Evolutionary conservation across 768 basidiomycete genomes (phyloP).

Genomic region (Boletus insuetus): DNA sequence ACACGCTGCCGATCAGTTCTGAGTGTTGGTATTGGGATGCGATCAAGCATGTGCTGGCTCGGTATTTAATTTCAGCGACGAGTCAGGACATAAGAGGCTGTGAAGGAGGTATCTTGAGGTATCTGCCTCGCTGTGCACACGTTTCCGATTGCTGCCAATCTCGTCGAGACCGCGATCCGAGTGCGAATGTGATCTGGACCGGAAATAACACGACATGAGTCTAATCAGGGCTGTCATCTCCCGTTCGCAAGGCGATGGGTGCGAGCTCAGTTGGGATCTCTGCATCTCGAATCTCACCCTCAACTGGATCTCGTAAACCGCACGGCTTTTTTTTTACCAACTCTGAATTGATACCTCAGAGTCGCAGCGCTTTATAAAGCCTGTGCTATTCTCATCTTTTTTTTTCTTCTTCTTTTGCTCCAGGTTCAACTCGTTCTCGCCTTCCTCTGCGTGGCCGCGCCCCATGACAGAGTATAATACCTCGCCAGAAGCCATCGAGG

Average conservation of each 20-base stretch:
- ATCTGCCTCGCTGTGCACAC: slow-evolving; percentile 32
- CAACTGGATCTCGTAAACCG: slow-evolving; percentile 23
- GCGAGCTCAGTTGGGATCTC: slow-evolving; percentile 6
- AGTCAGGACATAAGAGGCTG: slow-evolving; percentile 5
- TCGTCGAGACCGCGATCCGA: slow-evolving; percentile 24
- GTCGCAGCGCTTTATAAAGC: slow-evolving; percentile 26
- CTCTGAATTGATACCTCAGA: not conserved
- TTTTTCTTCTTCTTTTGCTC: slow-evolving; percentile 2
- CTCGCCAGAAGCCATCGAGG: slow-evolving; percentile 55
- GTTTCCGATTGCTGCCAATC: slow-evolving; percentile 28
- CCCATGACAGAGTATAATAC: slow-evolving; percentile 64
- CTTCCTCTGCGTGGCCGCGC: not conserved
- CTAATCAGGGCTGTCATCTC: slow-evolving; percentile 24
- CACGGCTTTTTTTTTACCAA: slow-evolving; percentile 24
- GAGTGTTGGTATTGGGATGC: not conserved
- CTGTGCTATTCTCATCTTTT: slow-evolving; percentile 8
- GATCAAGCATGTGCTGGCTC: slow-evolving; percentile 12
- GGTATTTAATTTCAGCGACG: slow-evolving; percentile 22
- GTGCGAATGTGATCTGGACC: slow-evolving; percentile 14
- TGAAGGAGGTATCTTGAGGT: slow-evolving; percentile 11
- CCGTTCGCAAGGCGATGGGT: slow-evolving; percentile 7
- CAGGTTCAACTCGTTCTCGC: not conserved
- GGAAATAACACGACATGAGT: slow-evolving; percentile 32
- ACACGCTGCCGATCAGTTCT: slow-evolving; percentile 10
- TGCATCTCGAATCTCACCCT: slow-evolving; percentile 23